Percentiles rank a stretch among this genome's conserved stretches.
Conservation (phyloP, 1,284 basidiomycete genomes). For the Ceratobasidium sp. region DNA sequence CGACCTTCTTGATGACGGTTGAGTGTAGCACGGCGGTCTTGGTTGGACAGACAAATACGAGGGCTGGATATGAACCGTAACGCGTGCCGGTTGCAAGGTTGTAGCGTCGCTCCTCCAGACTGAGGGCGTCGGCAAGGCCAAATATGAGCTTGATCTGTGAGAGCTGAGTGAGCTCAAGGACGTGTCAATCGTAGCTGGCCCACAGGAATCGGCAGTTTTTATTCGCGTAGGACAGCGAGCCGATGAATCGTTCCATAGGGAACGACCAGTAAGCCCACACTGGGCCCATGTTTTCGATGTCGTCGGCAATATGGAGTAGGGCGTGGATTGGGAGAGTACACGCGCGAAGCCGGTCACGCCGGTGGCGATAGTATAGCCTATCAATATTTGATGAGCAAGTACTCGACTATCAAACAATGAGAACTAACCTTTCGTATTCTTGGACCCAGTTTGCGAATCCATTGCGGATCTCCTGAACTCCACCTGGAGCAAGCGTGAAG, state of each 20-base stretch:
- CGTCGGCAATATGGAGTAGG: slow-evolving; percentile 58
- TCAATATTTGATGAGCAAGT: too few relatives aligned
- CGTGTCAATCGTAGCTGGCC: slow-evolving; percentile 13
- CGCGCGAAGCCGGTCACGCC: neutral
- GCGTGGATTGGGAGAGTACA: slow-evolving; percentile 60
- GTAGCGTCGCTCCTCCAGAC: slow-evolving; percentile 26
- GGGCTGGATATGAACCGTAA: neutral
- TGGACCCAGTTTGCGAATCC: slow-evolving; percentile 63
- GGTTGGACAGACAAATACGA: slow-evolving; percentile 9
- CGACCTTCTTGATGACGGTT: slow-evolving; percentile 45
- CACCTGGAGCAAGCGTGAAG: slow-evolving; percentile 55
- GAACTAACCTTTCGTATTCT: too few relatives aligned
- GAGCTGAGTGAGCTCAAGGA: slow-evolving; percentile 21
- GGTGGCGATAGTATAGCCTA: too few relatives aligned
- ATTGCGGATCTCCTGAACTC: slow-evolving; percentile 55
- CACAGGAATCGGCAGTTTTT: slow-evolving; percentile 22
- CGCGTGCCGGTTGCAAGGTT: slow-evolving; percentile 20
- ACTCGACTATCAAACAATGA: too few relatives aligned
- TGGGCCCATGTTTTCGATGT: slow-evolving; percentile 58
- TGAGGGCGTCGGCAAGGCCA: slow-evolving; percentile 31
- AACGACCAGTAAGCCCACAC: slow-evolving; percentile 62
- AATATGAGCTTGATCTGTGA: slow-evolving; percentile 28
- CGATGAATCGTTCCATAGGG: slow-evolving; percentile 61
- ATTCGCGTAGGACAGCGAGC: slow-evolving; percentile 42
- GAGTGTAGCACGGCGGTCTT: slow-evolving; percentile 43